phyloP scores from a whole-genome alignment of 1,284 basidiomycete genomes.

The Ustilago vetiveriae region DNA sequence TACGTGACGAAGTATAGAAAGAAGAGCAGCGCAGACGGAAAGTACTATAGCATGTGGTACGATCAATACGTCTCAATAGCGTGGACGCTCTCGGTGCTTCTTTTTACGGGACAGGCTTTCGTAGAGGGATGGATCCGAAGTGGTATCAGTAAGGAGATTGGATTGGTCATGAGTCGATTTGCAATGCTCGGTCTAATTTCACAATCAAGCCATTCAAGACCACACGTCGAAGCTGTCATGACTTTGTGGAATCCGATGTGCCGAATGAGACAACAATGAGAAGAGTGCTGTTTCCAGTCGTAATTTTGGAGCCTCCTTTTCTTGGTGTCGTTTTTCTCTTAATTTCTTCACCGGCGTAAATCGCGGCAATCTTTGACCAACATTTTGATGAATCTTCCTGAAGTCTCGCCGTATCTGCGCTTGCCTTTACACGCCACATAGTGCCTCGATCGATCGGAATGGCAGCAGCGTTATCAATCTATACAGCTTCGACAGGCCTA shows the following conservation, averaged over 20 bases:
- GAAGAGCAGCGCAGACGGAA: conserved; percentile 5
- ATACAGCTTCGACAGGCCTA: conserved; percentile 52
- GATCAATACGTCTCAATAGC: conserved; percentile 28
- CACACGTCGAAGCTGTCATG: not conserved
- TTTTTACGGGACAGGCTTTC: conserved; percentile 50
- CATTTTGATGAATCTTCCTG: no score
- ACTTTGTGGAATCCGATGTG: not conserved
- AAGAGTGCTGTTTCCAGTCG: not conserved
- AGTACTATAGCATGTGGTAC: conserved; percentile 41
- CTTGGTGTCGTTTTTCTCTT: not conserved
- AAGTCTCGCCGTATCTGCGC: not conserved
- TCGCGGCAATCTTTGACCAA: conserved; percentile 7
- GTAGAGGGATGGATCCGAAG: conserved; percentile 53
- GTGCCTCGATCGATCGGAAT: not conserved
- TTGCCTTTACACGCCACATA: no score
- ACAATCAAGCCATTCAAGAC: no score
- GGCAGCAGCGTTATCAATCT: conserved; percentile 30
- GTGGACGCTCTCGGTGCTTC: conserved; percentile 46
- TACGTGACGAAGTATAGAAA: conserved; percentile 25
- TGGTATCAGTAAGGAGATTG: conserved; percentile 36
- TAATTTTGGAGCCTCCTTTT: conserved; percentile 1
- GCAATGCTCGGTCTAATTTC: not conserved
- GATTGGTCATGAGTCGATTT: conserved; percentile 11
- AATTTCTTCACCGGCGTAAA: conserved; percentile 8
- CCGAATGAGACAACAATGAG: not conserved